A percentile compares a stretch with the other conserved stretches of the same genome.
phyloP scores from a whole-genome alignment of 192 early-diverging fungal genomes.

The Helicostylum pulchrum region DNA sequence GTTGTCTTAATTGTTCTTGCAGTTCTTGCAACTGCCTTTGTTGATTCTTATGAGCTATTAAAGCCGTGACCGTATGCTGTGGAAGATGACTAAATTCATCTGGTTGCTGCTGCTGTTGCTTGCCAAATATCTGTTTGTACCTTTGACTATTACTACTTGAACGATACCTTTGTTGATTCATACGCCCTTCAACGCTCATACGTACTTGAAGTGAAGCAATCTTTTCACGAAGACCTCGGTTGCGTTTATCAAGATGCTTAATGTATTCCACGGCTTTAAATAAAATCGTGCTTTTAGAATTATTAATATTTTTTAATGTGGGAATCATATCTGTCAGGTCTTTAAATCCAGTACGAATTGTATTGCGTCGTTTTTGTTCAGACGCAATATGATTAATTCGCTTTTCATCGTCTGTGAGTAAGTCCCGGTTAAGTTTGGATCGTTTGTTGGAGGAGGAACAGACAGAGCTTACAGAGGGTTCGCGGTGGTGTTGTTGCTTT shows the following conservation, averaged over 20 bases:
- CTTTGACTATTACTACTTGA: too few relatives aligned
- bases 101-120: neutral
- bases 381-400: conserved; percentile 69
- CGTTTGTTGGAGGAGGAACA: conserved; percentile 24
- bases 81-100: neutral
- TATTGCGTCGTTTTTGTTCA: conserved; percentile 71
- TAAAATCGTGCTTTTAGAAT: conserved; percentile 66
- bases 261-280: conserved; percentile 70
- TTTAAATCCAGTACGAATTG: conserved; percentile 82
- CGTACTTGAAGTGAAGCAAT: conserved; percentile 15
- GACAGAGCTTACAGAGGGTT: too few relatives aligned
- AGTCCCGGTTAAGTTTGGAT: conserved; percentile 36
- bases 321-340: conserved; percentile 88
- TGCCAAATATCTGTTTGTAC: neutral
- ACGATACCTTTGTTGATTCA: neutral
- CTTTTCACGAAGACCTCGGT: conserved; percentile 32
- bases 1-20: conserved; percentile 30
- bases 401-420: conserved; percentile 71
- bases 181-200: conserved; percentile 8
- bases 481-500: too few relatives aligned
- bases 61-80: conserved; percentile 20
- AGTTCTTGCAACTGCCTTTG: conserved; percentile 28
- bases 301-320: conserved; percentile 64
- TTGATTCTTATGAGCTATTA: conserved; percentile 33
- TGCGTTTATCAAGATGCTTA: conserved; percentile 55